Conservation (phyloP, 495 filamentous ascomycete species). For the Neurospora sp. region DNA sequence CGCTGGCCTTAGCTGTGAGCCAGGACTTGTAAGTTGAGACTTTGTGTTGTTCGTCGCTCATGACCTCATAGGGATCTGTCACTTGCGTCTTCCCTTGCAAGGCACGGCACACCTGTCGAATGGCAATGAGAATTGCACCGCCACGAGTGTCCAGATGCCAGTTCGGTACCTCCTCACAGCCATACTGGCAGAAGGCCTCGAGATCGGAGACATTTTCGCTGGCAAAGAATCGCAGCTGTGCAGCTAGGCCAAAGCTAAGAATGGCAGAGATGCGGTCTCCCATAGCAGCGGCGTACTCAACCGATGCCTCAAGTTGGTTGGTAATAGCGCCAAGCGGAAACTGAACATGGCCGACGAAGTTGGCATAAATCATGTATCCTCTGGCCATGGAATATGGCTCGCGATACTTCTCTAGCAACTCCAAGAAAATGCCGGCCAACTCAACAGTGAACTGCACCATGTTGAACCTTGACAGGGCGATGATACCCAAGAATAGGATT, state of each 20-base stretch:
- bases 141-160: constrained; percentile 74
- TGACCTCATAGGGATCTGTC: constrained; percentile 43
- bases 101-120: constrained; percentile 65
- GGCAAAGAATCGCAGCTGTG: constrained; percentile 58
- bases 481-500: constrained; percentile 64
- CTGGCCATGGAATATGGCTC: constrained; percentile 62
- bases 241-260: constrained; percentile 61
- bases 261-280: constrained; percentile 70
- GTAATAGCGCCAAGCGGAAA: constrained; percentile 50
- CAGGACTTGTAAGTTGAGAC: constrained; percentile 53
- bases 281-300: constrained; percentile 60
- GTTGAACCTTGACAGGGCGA: constrained; percentile 62
- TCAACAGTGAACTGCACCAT: constrained; percentile 58
- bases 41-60: constrained; percentile 65
- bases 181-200: constrained; percentile 62
- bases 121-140: constrained; percentile 59
- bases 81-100: constrained; percentile 76
- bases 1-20: constrained; percentile 31
- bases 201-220: constrained; percentile 68
- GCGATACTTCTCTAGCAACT: constrained; percentile 53
- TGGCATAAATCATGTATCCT: constrained; percentile 59
- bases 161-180: constrained; percentile 63
- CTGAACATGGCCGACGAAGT: constrained; percentile 67
- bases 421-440: constrained; percentile 53
- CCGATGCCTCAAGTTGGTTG: constrained; percentile 51